Evolutionary conservation across 75 land plant genomes (phyloP).

Genomic region (Larix kaempferi): DNA sequence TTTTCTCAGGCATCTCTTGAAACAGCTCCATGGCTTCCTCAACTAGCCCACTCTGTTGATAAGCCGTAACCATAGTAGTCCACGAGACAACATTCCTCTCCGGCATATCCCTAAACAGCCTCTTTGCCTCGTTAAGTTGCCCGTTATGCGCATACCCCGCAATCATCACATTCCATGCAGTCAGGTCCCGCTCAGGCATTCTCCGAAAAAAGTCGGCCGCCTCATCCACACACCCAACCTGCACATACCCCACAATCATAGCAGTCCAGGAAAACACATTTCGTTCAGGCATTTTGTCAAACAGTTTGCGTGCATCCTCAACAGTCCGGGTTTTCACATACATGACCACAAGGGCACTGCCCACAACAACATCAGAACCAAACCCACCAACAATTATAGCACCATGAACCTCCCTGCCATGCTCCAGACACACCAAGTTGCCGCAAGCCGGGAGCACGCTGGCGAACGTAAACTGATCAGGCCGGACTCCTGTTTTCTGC

Average conservation of each 20-base stretch:
- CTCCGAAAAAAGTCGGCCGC: slow-evolving; percentile 48
- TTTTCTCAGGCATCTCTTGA: slow-evolving; percentile 20
- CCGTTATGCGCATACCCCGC: slow-evolving; percentile 16
- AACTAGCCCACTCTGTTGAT: slow-evolving; percentile 32
- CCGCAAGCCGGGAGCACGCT: slow-evolving; percentile 19
- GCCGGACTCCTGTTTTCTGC: background rate
- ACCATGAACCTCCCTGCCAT: slow-evolving; percentile 15
- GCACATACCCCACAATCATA: slow-evolving; percentile 27
- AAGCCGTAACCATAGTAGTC: slow-evolving; percentile 57
- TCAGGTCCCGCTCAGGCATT: slow-evolving; percentile 29
- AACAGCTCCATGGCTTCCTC: slow-evolving; percentile 24
- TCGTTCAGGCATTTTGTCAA: slow-evolving; percentile 24
- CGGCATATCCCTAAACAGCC: slow-evolving; percentile 22
- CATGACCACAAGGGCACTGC: slow-evolving; percentile 28
- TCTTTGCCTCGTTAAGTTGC: slow-evolving; percentile 2
- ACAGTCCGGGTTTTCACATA: slow-evolving; percentile 23
- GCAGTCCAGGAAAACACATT: slow-evolving; percentile 42
- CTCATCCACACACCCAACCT: slow-evolving; percentile 23
- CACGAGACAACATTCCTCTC: slow-evolving; percentile 19
- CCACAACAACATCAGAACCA: slow-evolving; percentile 20
- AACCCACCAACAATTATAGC: slow-evolving; percentile 2
- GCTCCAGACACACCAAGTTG: background rate
- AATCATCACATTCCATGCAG: slow-evolving; percentile 22
- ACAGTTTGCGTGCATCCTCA: slow-evolving; percentile 28
- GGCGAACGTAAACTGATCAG: slow-evolving; percentile 23